Conservation (phyloP, 2,329 filamentous ascomycete genomes). For the Cordyceps cateniannulata region DNA sequence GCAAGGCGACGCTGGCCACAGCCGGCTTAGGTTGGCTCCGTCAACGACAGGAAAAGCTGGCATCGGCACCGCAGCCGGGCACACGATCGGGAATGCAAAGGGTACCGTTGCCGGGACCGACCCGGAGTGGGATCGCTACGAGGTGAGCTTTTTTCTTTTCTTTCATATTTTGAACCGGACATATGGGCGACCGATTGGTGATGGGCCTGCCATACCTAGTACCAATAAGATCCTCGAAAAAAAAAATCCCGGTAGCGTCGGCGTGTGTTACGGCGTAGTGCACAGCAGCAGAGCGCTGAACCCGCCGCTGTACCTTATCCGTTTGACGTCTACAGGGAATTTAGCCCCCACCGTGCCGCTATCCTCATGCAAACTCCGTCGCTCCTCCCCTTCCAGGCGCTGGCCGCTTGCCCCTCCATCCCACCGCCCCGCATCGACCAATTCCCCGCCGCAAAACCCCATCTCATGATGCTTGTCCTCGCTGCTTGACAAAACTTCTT, state of each 20-base stretch:
- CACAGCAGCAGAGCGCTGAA: too few relatives aligned
- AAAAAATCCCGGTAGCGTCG: too few relatives aligned
- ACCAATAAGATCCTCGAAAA: too few relatives aligned
- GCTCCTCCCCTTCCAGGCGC: too few relatives aligned
- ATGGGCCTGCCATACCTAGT: too few relatives aligned
- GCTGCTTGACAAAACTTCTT: not conserved
- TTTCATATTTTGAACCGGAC: too few relatives aligned
- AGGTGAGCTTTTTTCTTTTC: conserved; percentile 1
- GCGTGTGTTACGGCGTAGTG: too few relatives aligned
- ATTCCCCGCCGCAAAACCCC: not conserved
- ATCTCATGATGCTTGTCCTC: not conserved
- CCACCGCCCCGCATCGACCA: conserved; percentile 1
- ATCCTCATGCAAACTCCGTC: too few relatives aligned
- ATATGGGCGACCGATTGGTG: too few relatives aligned
- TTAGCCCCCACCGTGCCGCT: too few relatives aligned
- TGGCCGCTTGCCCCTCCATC: conserved; percentile 1
- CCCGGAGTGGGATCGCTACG: not conserved
- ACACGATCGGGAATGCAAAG: not conserved
- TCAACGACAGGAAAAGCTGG: not conserved
- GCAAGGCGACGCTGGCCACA: conserved; percentile 11
- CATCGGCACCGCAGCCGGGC: not conserved
- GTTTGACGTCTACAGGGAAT: too few relatives aligned
- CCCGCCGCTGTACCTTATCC: too few relatives aligned
- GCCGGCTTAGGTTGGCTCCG: not conserved
- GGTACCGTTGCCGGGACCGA: conserved; percentile 9